Evolutionary conservation across 495 filamentous ascomycete genomes (phyloP), one percentile per base, ranked within the genome.

Genomic region (Aspergillus sparsus): DNA sequence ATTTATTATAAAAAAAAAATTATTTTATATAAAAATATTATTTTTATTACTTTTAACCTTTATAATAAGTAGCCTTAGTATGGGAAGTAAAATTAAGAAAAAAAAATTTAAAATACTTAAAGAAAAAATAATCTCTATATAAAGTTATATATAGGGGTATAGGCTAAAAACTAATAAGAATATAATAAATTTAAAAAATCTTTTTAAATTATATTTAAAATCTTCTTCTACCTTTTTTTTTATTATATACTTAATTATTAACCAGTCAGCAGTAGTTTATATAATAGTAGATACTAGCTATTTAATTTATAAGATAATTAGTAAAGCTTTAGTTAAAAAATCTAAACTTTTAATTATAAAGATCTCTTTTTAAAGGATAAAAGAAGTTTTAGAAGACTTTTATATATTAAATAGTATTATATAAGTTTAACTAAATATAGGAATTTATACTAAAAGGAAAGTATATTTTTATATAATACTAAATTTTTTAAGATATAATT

Each of bases 251-350:
- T 41, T 41, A 6, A 41, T 41, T 41, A 41, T 41, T 57, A 21
- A 10, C 49, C 33, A 13, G 18, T 12, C 6, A 45, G 50, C 12
- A 39, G 31, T 37, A 27, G 1, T 18, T 5, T 44, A 42, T 42
- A 31, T 27, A 45, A 45, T 45, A 46, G 13, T 27, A 44, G 2
- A 56, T 42, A 55, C 9, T 41, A 53, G 8, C 15, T 53, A 53
- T 35, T 2, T 37, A n/a, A 12, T 37, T 13, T 53, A 53, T 53
- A 53, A 53, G 18, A 53, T 53, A 39, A 42, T 55, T 55, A 55
- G 21, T 41, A 41, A 39, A 55, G 6, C 15, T 5, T 37, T 41
- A 16, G 42, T 41, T 55, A 55, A 21, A 21, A 18, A 42, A 15
- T 55, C 27, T 21, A 41, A 6, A 16, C 5, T 8, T 55, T 16